A percentile compares a stretch with the other conserved stretches of the same genome.
Evolutionary conservation across 2,329 filamentous ascomycete genomes (phyloP).

Genomic region (Aspergillus texensis): DNA sequence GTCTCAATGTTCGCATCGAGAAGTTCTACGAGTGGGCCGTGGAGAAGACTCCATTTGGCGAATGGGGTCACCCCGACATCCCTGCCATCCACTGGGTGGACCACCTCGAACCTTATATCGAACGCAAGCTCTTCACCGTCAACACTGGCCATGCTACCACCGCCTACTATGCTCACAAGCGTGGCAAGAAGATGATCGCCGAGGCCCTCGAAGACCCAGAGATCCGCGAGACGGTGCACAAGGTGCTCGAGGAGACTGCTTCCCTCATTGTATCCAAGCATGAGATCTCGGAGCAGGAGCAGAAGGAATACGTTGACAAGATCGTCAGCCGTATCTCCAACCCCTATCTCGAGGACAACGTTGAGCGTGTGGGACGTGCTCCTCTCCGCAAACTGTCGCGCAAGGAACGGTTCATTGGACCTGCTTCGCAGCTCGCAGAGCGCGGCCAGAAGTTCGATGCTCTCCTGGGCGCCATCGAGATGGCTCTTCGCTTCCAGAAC

Average conservation of each 20-base stretch:
- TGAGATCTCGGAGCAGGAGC: conserved; percentile 71
- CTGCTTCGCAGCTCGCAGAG: conserved; percentile 86
- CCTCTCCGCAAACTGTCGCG: conserved; percentile 91
- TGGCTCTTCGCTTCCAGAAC: conserved; percentile 93
- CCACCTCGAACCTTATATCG: conserved; percentile 90
- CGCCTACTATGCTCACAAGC: conserved; percentile 90
- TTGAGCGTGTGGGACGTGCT: conserved; percentile 92
- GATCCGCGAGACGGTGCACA: conserved; percentile 78
- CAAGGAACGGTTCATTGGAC: conserved; percentile 94
- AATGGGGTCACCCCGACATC: conserved; percentile 70
- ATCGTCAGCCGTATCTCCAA: conserved; percentile 94
- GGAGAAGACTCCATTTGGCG: conserved; percentile 80
- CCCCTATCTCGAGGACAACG: conserved; percentile 86
- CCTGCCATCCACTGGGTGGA: conserved; percentile 91
- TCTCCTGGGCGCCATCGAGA: conserved; percentile 82
- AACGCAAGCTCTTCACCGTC: conserved; percentile 99
- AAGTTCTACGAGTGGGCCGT: conserved; percentile 99
- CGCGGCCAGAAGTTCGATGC: conserved; percentile 70
- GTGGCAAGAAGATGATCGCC: conserved; percentile 83
- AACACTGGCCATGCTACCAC: conserved; percentile 97
- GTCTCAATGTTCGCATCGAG: conserved; percentile 91
- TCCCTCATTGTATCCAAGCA: conserved; percentile 86
- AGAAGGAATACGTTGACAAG: conserved; percentile 84
- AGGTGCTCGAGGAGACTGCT: conserved; percentile 82
- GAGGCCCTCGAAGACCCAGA: conserved; percentile 80